Evolutionary conservation across 768 basidiomycete species (phyloP).

Genomic region (Tulasnella sp.): DNA sequence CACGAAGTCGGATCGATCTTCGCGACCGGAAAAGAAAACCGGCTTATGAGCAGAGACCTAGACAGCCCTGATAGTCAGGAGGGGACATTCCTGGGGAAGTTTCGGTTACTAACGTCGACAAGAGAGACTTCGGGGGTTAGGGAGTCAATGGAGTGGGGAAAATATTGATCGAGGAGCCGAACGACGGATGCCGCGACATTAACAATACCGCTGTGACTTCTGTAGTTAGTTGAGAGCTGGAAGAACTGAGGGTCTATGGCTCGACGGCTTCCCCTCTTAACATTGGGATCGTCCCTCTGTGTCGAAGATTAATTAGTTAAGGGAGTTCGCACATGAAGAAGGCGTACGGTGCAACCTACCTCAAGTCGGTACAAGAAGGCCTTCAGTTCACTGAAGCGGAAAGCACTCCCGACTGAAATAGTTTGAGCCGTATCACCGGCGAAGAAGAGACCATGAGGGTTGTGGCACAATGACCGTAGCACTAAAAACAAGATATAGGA

Average conservation of each 20-base stretch:
- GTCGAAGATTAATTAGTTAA: not conserved
- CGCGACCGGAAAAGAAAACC: not conserved
- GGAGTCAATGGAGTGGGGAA: conserved; percentile 56
- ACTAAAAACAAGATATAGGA: conserved; percentile 36
- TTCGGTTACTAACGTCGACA: not conserved
- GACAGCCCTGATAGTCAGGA: not conserved
- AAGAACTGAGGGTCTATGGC: conserved; percentile 33
- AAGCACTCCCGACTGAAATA: conserved; percentile 63
- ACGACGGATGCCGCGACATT: conserved; percentile 59
- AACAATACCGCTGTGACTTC: conserved; percentile 69
- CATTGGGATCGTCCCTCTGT: conserved; percentile 9
- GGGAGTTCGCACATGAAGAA: not conserved
- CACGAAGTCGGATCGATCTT: not conserved
- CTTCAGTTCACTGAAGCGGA: conserved; percentile 63
- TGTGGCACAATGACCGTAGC: conserved; percentile 51
- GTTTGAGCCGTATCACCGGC: conserved; percentile 77
- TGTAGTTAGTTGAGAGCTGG: conserved; percentile 56
- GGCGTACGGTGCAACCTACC: conserved; percentile 32
- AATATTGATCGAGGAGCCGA: conserved; percentile 51
- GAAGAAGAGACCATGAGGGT: conserved; percentile 67
- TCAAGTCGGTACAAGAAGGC: conserved; percentile 57
- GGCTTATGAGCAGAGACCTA: conserved; percentile 11
- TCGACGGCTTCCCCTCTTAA: conserved; percentile 2
- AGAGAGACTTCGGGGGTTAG: conserved; percentile 50
- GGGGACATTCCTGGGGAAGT: no score